A percentile compares a stretch with the other conserved stretches of the same genome.
phyloP scores from a whole-genome alignment of 2,329 filamentous ascomycete species.

The Aspergillus latus region DNA sequence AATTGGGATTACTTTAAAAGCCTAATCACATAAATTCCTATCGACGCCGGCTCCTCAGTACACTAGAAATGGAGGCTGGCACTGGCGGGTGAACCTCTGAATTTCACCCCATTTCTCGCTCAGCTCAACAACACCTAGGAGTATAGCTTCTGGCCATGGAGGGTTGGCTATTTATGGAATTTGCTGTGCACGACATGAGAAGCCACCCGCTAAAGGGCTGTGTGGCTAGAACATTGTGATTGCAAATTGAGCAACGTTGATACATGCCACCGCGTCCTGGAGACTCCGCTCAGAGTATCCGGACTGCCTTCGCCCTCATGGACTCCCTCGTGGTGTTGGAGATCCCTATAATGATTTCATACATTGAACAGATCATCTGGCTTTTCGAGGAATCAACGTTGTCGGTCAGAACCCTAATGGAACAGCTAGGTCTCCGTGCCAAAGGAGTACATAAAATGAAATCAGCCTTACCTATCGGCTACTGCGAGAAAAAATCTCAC shows the following conservation, averaged over 20 bases:
- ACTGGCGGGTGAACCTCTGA: too few relatives aligned
- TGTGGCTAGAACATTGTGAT: slow-evolving; percentile 31
- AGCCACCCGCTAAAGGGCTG: slow-evolving; percentile 17
- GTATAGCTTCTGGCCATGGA: slow-evolving; percentile 43
- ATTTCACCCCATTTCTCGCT: too few relatives aligned
- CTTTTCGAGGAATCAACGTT: slow-evolving; percentile 28
- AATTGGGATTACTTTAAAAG: too few relatives aligned
- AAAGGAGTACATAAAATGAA: slow-evolving; percentile 45
- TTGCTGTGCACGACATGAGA: slow-evolving; percentile 28
- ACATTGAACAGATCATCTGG: slow-evolving; percentile 25
- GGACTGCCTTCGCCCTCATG: slow-evolving; percentile 29
- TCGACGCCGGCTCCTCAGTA: too few relatives aligned
- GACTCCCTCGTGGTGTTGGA: slow-evolving; percentile 31
- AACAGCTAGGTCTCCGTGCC: slow-evolving; percentile 38
- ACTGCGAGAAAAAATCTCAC: slow-evolving; percentile 52
- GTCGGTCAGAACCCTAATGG: slow-evolving; percentile 36
- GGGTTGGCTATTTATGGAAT: slow-evolving; percentile 26
- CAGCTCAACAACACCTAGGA: slow-evolving; percentile 25
- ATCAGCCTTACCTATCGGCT: slow-evolving; percentile 48
- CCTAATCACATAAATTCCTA: too few relatives aligned
- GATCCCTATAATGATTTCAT: slow-evolving; percentile 28
- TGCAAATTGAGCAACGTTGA: slow-evolving; percentile 26
- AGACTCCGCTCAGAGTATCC: slow-evolving; percentile 25
- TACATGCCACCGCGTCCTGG: slow-evolving; percentile 36
- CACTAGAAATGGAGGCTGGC: too few relatives aligned